A percentile compares a stretch with the other conserved stretches of the same genome.
Conservation (phyloP, 2,329 filamentous ascomycete species). For the Thermoascus crustaceus region DNA sequence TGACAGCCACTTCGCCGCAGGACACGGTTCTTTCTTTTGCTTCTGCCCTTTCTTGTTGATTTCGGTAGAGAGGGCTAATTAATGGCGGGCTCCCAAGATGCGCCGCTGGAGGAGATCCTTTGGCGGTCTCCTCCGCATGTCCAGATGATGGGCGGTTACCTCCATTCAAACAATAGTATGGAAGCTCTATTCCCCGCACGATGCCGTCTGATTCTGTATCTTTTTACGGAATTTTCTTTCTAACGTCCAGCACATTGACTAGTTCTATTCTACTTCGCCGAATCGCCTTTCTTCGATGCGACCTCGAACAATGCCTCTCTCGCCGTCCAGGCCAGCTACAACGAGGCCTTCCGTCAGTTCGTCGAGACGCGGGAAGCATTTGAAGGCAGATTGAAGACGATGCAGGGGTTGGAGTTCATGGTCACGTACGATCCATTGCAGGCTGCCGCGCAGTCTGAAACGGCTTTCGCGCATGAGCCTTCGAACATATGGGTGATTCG, state of each 20-base stretch:
- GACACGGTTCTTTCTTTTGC: no score
- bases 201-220: neutral
- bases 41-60: no score
- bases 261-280: slow-evolving; percentile 56
- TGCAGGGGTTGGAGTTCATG: slow-evolving; percentile 53
- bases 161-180: slow-evolving; percentile 40
- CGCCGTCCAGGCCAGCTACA: slow-evolving; percentile 43
- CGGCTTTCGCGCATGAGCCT: slow-evolving; percentile 37
- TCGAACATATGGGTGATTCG: slow-evolving; percentile 52
- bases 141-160: slow-evolving; percentile 38
- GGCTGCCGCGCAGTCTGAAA: slow-evolving; percentile 34
- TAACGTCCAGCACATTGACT: neutral
- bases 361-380: slow-evolving; percentile 50
- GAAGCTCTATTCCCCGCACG: neutral
- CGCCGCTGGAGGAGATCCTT: slow-evolving; percentile 36
- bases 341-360: slow-evolving; percentile 42
- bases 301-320: slow-evolving; percentile 54
- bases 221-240: neutral
- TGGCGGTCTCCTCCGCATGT: slow-evolving; percentile 39
- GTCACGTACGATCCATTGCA: slow-evolving; percentile 50
- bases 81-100: slow-evolving; percentile 29
- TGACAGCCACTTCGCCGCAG: no score
- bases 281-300: slow-evolving; percentile 56
- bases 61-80: neutral
- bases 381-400: slow-evolving; percentile 46